phyloP scores from a whole-genome alignment of 2,329 filamentous ascomycete species.

The Amauroascus verrucosus region DNA sequence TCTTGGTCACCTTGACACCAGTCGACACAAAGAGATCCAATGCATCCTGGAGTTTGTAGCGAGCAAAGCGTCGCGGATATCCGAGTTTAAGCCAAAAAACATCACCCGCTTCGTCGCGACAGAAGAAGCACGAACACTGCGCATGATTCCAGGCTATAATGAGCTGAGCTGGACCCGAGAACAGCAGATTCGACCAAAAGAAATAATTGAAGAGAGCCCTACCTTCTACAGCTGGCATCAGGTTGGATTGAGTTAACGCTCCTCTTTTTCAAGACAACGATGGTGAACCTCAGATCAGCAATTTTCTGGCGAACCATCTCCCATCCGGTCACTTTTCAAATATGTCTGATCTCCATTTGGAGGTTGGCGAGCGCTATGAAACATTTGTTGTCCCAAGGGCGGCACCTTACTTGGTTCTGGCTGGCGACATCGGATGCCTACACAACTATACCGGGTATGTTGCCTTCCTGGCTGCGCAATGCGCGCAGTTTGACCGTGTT shows the following conservation, averaged over 20 bases:
- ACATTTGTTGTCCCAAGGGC: slow-evolving; percentile 13
- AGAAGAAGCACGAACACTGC: slow-evolving; percentile 10
- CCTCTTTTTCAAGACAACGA: slow-evolving; percentile 1
- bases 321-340: slow-evolving; percentile 18
- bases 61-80: slow-evolving; percentile 9
- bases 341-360: slow-evolving; percentile 24
- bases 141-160: slow-evolving; percentile 14
- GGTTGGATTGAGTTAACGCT: slow-evolving; percentile 1
- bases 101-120: slow-evolving; percentile 12
- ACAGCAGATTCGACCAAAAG: slow-evolving; percentile 5
- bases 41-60: slow-evolving; percentile 8
- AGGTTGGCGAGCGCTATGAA: slow-evolving; percentile 20
- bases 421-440: slow-evolving; percentile 29
- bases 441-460: slow-evolving; percentile 19
- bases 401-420: slow-evolving; percentile 21
- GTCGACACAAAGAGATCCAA: slow-evolving; percentile 2
- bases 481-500: slow-evolving; percentile 22
- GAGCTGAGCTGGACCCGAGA: slow-evolving; percentile 12
- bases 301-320: slow-evolving; percentile 1
- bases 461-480: slow-evolving; percentile 23
- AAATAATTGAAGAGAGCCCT: not conserved
- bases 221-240: not conserved
- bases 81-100: slow-evolving; percentile 7
- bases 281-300: slow-evolving; percentile 6
- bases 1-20: slow-evolving; percentile 14